Evolutionary conservation across 2,329 filamentous ascomycete genomes (phyloP).

Genomic region (Diaporthe helianthi): DNA sequence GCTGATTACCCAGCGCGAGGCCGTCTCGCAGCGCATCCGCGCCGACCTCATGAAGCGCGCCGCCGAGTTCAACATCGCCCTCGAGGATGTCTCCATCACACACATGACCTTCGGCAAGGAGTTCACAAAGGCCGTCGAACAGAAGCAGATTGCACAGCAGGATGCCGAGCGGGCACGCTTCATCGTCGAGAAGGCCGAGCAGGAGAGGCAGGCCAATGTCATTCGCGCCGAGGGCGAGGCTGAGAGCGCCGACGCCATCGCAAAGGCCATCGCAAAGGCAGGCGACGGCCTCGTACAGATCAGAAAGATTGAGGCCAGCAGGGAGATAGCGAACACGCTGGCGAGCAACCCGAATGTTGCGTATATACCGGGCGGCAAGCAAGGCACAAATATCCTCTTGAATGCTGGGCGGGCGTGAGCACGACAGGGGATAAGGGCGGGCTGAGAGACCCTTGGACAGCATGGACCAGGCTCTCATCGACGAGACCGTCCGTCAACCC

Average conservation of each 20-base stretch:
- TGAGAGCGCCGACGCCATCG: slow-evolving; percentile 94
- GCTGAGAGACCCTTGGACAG: neutral
- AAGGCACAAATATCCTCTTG: slow-evolving; percentile 64
- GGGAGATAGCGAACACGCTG: slow-evolving; percentile 92
- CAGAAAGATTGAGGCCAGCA: slow-evolving; percentile 94
- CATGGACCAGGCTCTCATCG: neutral
- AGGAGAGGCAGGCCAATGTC: slow-evolving; percentile 98
- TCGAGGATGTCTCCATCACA: slow-evolving; percentile 98
- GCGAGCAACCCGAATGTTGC: slow-evolving; percentile 93
- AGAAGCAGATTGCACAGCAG: slow-evolving; percentile 99
- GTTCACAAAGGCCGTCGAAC: slow-evolving; percentile 98
- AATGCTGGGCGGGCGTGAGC: slow-evolving; percentile 56
- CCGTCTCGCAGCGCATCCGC: slow-evolving; percentile 93
- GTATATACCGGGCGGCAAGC: slow-evolving; percentile 83
- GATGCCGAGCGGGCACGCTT: slow-evolving; percentile 97
- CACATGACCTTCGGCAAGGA: slow-evolving; percentile 99
- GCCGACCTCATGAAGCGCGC: slow-evolving; percentile 91
- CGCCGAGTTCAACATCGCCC: slow-evolving; percentile 96
- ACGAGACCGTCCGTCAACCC: slow-evolving; percentile 18
- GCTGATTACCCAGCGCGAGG: slow-evolving; percentile 98
- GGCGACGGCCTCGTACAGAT: slow-evolving; percentile 96
- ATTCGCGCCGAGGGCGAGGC: slow-evolving; percentile 98
- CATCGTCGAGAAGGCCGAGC: slow-evolving; percentile 98
- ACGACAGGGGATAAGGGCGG: neutral
- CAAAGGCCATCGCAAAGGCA: slow-evolving; percentile 88